phyloP scores from a whole-genome alignment of 371 early-diverging fungal genomes.

The Racocetra persica region DNA sequence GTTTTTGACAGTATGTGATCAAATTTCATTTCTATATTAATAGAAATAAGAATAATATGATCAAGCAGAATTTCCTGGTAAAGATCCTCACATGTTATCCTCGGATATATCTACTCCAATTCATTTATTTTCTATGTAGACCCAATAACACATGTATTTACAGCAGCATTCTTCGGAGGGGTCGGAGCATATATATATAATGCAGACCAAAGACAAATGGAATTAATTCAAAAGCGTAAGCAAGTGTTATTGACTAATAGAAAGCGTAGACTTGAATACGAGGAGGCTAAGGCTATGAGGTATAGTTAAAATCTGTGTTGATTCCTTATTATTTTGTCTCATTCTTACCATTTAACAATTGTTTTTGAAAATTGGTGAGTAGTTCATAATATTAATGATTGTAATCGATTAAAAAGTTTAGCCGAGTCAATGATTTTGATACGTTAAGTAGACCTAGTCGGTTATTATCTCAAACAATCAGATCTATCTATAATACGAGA shows the following conservation, averaged over 20 bases:
- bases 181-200: slow-evolving; percentile 49
- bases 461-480: too few species aligned
- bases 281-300: too few species aligned
- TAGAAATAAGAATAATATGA: not conserved
- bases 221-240: slow-evolving; percentile 54
- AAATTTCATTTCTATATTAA: not conserved
- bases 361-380: too few species aligned
- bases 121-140: slow-evolving; percentile 40
- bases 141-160: slow-evolving; percentile 49
- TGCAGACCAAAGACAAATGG: slow-evolving; percentile 50
- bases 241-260: slow-evolving; percentile 49
- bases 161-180: slow-evolving; percentile 48
- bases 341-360: too few species aligned
- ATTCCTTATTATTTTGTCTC: too few species aligned
- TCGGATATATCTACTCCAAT: not conserved
- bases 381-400: too few species aligned
- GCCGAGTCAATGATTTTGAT: too few species aligned
- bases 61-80: not conserved
- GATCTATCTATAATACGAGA: too few species aligned
- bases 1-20: slow-evolving; percentile 48
- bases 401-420: too few species aligned
- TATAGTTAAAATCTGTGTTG: too few species aligned
- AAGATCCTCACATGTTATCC: not conserved
- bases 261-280: slow-evolving; percentile 43
- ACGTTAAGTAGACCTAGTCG: too few species aligned